Evolutionary conservation across 2,329 filamentous ascomycete species (phyloP).

Genomic region (Venturia effusa): DNA sequence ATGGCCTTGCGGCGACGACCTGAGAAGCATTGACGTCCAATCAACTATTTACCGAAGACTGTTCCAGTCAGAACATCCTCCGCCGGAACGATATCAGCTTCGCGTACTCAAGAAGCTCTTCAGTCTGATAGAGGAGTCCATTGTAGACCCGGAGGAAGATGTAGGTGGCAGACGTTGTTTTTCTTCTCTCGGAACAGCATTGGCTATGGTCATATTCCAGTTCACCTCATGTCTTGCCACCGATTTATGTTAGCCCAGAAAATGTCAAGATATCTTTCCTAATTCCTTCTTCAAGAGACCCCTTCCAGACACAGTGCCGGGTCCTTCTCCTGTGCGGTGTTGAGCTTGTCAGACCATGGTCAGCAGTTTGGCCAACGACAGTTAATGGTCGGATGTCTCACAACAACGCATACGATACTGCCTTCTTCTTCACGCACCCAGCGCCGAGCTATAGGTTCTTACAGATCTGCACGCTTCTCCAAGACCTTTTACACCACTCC

Average conservation of each 20-base stretch:
- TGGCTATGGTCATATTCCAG: too few relatives aligned
- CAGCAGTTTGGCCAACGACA: background rate
- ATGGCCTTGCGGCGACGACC: slow-evolving; percentile 48
- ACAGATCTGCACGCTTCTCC: background rate
- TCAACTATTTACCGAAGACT: slow-evolving; percentile 53
- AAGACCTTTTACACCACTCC: background rate
- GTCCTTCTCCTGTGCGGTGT: background rate
- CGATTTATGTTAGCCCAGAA: background rate
- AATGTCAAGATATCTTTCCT: background rate
- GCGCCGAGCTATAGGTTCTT: background rate
- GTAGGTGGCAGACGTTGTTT: slow-evolving; percentile 42
- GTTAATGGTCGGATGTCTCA: background rate
- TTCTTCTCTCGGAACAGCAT: background rate
- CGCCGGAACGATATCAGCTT: slow-evolving; percentile 59
- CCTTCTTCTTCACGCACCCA: too few relatives aligned
- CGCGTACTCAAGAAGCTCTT: slow-evolving; percentile 65
- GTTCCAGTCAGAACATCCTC: slow-evolving; percentile 52
- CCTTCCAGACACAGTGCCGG: background rate
- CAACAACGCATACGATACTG: background rate
- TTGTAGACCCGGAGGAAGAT: slow-evolving; percentile 76
- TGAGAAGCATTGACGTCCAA: slow-evolving; percentile 55
- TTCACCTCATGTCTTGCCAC: too few relatives aligned
- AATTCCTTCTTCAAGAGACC: background rate
- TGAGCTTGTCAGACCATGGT: background rate
- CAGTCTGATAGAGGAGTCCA: slow-evolving; percentile 57